Evolutionary conservation across 768 basidiomycete genomes (phyloP), one percentile per base, ranked within the genome.

Genomic region (Leccinum olivaceopallidum): DNA sequence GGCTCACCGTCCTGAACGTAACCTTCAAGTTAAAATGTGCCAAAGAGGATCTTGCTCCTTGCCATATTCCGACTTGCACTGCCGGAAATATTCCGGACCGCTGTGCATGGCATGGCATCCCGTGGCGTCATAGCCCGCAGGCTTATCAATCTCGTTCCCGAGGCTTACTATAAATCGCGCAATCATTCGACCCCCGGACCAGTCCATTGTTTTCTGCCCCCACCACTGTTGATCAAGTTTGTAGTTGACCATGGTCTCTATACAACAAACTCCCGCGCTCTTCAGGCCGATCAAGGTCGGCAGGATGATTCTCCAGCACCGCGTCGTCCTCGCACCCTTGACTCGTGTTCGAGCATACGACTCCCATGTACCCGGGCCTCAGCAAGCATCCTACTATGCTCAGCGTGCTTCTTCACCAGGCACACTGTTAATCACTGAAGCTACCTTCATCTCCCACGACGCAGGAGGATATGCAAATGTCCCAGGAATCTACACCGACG

Each of bases 281-380:
- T 85, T 85, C 69, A 72, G 75, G 28, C 79, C 82, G 9, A 76
- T 78, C 59, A 65, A 68, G 52, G 73, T 85, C 22, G 84, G 83
- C 36, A 59, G 63, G 2, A 39, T 79, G 20, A 59, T 66, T 3
- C 75, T 84, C 16, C 56, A 74, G 53, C 85, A 86, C 66, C 77
- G 85, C 2, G 71, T 86, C 55, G 81, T 81, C 1, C 76, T 84
- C 49, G 79, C 84, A 0, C 85, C 85, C 4, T 63, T 83, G 20
- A 86, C 85, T 0, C 79, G 85, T 5, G 8, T 60, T 70, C 75
- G 81, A 44, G 80, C 78, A 2, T 68, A 73, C 49, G 63, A 64
- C 8, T 55, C 61, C 6, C 76, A 78, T 56, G 74, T 78, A 4
- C 78, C 71, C 9, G 71, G 75, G 4, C 74, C 72, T 13, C 55